phyloP scores from a whole-genome alignment of 2,329 filamentous ascomycete genomes.

The Colletotrichum tabaci region DNA sequence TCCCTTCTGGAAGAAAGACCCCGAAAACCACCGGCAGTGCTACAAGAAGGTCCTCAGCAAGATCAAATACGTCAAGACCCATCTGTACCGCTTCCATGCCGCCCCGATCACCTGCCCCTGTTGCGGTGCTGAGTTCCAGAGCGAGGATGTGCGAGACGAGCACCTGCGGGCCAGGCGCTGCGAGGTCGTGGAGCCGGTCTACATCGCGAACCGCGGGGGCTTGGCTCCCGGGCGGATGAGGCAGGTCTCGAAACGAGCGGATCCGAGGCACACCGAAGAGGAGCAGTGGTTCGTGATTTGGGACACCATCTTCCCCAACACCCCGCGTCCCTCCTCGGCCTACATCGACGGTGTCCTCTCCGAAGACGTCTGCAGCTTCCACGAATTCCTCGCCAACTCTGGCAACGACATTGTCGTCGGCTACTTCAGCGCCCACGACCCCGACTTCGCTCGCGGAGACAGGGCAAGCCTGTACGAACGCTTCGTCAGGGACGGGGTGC shows the following conservation, averaged over 20 bases:
- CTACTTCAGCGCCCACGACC: slow-evolving; percentile 4
- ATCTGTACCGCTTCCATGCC: slow-evolving; percentile 47
- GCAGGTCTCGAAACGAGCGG: slow-evolving; percentile 41
- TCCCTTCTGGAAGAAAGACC: slow-evolving; percentile 51
- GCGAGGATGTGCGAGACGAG: slow-evolving; percentile 42
- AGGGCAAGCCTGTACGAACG: slow-evolving; percentile 4
- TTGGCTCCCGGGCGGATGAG: slow-evolving; percentile 42
- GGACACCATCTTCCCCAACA: slow-evolving; percentile 46
- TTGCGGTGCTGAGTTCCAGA: slow-evolving; percentile 45
- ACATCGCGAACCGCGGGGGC: slow-evolving; percentile 4
- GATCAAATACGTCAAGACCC: slow-evolving; percentile 51
- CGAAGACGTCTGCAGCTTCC: slow-evolving; percentile 27
- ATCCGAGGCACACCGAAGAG: slow-evolving; percentile 44
- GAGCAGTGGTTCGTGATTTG: slow-evolving; percentile 51
- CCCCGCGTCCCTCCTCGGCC: slow-evolving; percentile 44
- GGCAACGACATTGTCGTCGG: slow-evolving; percentile 7
- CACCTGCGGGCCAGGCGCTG: slow-evolving; percentile 42
- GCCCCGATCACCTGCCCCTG: slow-evolving; percentile 48
- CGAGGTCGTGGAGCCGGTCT: slow-evolving; percentile 4
- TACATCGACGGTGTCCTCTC: slow-evolving; percentile 44
- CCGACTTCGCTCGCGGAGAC: background rate
- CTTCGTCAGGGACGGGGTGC: background rate
- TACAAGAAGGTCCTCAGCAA: slow-evolving; percentile 47
- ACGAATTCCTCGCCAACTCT: slow-evolving; percentile 11
- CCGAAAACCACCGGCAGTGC: slow-evolving; percentile 47